A percentile compares a stretch with the other conserved stretches of the same genome.
Evolutionary conservation across 768 basidiomycete genomes (phyloP).

Genomic region (Tulasnella sp.): DNA sequence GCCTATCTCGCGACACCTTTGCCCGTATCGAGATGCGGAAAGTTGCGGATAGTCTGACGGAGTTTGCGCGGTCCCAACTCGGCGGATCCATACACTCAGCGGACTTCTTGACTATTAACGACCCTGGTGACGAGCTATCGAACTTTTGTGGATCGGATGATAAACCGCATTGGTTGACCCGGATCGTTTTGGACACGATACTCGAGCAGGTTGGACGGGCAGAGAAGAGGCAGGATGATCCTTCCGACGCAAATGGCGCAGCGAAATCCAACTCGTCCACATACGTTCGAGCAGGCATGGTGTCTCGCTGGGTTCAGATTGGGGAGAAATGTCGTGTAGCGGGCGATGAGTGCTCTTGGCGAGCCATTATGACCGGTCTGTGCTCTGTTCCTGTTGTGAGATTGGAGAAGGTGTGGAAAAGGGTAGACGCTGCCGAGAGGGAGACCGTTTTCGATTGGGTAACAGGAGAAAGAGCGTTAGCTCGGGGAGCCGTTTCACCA

Average conservation of each 20-base stretch:
- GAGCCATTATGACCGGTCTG: slow-evolving; percentile 56
- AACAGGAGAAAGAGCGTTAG: slow-evolving; percentile 27
- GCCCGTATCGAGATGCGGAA: slow-evolving; percentile 49
- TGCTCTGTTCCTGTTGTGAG: slow-evolving; percentile 65
- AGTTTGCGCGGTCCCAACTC: slow-evolving; percentile 28
- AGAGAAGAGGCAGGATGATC: background rate
- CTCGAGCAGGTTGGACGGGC: slow-evolving; percentile 46
- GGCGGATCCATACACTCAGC: background rate
- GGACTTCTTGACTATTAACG: background rate
- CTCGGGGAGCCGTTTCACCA: slow-evolving; percentile 42
- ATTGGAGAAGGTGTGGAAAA: slow-evolving; percentile 68
- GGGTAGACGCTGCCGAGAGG: slow-evolving; percentile 45
- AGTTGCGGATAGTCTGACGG: slow-evolving; percentile 50
- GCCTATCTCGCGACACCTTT: slow-evolving; percentile 56
- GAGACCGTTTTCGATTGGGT: slow-evolving; percentile 59
- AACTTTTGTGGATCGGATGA: slow-evolving; percentile 57
- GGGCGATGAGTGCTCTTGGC: slow-evolving; percentile 75
- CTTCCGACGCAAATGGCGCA: background rate
- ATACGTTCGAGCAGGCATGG: slow-evolving; percentile 60
- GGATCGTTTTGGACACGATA: slow-evolving; percentile 56
- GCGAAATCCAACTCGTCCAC: slow-evolving; percentile 27
- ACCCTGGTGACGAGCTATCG: background rate
- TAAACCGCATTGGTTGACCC: slow-evolving; percentile 72
- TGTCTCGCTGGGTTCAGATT: slow-evolving; percentile 59
- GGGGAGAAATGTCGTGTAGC: slow-evolving; percentile 59